Percentiles rank a stretch among this genome's conserved stretches.
Evolutionary conservation across 805 yeast genomes (phyloP).

Genomic region (Peterozyma xylosa): DNA sequence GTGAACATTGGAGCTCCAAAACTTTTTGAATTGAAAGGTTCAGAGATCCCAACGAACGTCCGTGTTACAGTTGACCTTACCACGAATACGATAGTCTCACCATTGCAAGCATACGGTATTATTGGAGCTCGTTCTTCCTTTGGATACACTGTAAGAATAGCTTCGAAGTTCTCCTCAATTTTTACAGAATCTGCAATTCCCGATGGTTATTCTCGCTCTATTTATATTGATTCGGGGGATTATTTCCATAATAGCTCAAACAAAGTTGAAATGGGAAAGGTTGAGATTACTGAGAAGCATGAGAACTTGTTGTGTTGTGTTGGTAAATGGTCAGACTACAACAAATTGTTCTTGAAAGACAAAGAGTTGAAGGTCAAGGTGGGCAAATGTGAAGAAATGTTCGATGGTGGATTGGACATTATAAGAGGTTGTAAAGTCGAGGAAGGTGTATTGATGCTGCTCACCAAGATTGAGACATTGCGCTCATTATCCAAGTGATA

Average conservation of each 20-base stretch:
- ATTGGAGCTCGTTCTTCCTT: slow-evolving; percentile 53
- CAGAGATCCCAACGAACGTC: slow-evolving; percentile 67
- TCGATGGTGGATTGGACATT: slow-evolving; percentile 54
- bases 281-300: slow-evolving; percentile 10
- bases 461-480: slow-evolving; percentile 26
- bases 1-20: slow-evolving; percentile 67
- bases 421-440: slow-evolving; percentile 58
- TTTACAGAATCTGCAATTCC: slow-evolving; percentile 64
- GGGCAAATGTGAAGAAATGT: slow-evolving; percentile 49
- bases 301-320: slow-evolving; percentile 45
- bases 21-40: slow-evolving; percentile 47
- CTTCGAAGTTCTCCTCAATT: slow-evolving; percentile 48
- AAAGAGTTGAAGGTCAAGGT: slow-evolving; percentile 37
- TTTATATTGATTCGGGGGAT: slow-evolving; percentile 64
- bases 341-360: slow-evolving; percentile 44
- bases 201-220: slow-evolving; percentile 62
- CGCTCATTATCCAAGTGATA: too few species aligned
- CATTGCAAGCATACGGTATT: slow-evolving; percentile 60
- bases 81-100: slow-evolving; percentile 58
- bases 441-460: slow-evolving; percentile 59
- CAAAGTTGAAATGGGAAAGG: slow-evolving; percentile 13
- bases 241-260: slow-evolving; percentile 26
- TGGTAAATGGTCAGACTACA: slow-evolving; percentile 56
- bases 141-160: slow-evolving; percentile 72
- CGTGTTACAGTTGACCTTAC: slow-evolving; percentile 74